phyloP scores from a whole-genome alignment of 2,329 filamentous ascomycete species.

The Colletotrichum godetiae region DNA sequence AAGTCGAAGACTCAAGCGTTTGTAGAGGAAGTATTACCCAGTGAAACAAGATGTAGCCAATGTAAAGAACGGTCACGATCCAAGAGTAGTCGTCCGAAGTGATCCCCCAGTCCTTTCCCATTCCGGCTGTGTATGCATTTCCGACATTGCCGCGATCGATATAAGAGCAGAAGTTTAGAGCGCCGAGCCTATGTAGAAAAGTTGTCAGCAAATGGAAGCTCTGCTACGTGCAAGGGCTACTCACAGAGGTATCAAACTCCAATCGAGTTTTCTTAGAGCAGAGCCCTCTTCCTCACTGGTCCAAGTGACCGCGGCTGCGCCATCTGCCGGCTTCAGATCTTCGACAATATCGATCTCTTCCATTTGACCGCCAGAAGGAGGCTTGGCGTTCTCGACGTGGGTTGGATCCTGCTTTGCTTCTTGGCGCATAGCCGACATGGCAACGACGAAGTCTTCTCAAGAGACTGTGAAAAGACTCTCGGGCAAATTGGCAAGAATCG shows the following conservation, averaged over 20 bases:
- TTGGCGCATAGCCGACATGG: too few species aligned
- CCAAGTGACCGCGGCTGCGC: constrained; percentile 2
- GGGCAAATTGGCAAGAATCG: too few species aligned
- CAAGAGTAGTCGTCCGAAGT: constrained; percentile 31
- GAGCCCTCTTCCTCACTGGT: constrained; percentile 12
- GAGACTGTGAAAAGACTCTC: too few species aligned
- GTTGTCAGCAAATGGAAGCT: too few species aligned
- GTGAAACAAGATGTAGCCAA: constrained; percentile 23
- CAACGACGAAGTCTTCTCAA: too few species aligned
- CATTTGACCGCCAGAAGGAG: too few species aligned
- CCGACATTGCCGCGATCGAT: constrained; percentile 27
- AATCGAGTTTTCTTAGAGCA: constrained; percentile 21
- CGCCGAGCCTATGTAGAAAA: neutral
- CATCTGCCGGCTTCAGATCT: neutral
- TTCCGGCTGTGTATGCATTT: constrained; percentile 33
- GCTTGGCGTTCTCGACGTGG: too few species aligned
- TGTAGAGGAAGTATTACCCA: neutral
- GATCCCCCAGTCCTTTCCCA: constrained; percentile 25
- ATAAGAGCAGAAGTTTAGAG: constrained; percentile 19
- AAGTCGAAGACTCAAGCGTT: neutral
- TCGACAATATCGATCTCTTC: too few species aligned
- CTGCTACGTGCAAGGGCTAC: neutral
- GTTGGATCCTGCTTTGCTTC: too few species aligned
- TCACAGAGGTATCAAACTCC: constrained; percentile 23
- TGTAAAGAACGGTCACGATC: constrained; percentile 24